Conservation (phyloP, 148 eudicot genomes). For the Chenopodium quinoa region DNA sequence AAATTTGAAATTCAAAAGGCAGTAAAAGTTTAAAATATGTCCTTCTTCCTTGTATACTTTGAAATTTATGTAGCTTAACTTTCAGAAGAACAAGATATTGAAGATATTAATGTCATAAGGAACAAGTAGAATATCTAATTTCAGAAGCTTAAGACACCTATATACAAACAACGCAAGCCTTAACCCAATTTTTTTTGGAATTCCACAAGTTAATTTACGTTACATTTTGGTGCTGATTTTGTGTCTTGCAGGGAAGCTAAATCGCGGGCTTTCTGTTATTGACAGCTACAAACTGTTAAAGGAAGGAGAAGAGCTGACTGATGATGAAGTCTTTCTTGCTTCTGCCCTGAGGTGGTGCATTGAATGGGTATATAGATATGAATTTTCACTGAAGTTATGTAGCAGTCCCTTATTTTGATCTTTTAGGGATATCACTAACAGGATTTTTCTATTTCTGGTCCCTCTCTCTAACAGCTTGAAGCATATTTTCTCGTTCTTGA, state of each 20-base stretch:
- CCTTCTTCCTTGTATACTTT: no score
- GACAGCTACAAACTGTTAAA: no score
- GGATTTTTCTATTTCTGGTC: background rate
- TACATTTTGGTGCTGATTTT: no score
- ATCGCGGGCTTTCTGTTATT: no score
- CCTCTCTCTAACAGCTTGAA: slow-evolving; percentile 58
- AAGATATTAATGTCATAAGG: background rate
- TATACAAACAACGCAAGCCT: background rate
- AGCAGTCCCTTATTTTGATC: background rate
- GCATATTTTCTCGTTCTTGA: slow-evolving; percentile 90
- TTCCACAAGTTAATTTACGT: no score
- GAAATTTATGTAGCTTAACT: no score
- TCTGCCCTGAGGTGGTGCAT: slow-evolving; percentile 96
- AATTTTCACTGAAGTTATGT: background rate
- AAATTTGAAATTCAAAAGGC: no score
- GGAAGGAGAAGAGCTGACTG: slow-evolving; percentile 5
- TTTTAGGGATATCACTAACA: background rate
- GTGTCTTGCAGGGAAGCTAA: no score
- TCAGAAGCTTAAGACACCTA: background rate
- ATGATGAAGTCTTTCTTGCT: slow-evolving; percentile 81
- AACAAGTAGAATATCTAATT: background rate
- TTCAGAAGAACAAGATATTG: background rate
- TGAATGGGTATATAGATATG: slow-evolving; percentile 74
- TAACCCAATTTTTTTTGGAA: no score
- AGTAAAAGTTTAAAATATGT: no score